Conservation (phyloP, 768 basidiomycete genomes). For the Rhizopogon sp. region DNA sequence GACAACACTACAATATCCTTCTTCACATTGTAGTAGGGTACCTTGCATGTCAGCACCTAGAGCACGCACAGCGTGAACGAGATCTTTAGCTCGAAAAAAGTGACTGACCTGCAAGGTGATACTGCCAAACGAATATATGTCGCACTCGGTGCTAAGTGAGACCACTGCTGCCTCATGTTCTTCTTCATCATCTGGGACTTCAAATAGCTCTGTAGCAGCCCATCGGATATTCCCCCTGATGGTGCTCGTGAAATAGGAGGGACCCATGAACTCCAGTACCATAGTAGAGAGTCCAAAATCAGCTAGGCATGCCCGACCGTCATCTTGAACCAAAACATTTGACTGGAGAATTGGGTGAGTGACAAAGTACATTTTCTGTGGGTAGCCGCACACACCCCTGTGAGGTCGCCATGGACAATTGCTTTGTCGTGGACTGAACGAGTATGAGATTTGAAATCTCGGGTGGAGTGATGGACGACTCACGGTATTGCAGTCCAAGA, state of each 20-base stretch:
- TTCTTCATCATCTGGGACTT: constrained; percentile 2
- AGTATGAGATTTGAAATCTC: neutral
- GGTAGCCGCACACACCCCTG: neutral
- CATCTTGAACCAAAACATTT: constrained; percentile 29
- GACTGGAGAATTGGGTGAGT: neutral
- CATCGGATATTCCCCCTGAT: constrained; percentile 35
- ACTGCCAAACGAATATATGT: constrained; percentile 41
- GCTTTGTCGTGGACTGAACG: neutral
- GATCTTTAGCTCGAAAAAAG: constrained; percentile 21
- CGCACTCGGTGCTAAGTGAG: constrained; percentile 9
- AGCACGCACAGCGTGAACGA: neutral
- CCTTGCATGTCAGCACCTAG: neutral
- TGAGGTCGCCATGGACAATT: constrained; percentile 1
- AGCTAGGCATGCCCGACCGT: no score
- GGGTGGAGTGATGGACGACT: neutral
- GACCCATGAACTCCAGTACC: constrained; percentile 26
- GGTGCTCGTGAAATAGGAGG: constrained; percentile 18
- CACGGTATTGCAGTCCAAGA: no score
- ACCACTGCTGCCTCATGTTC: no score
- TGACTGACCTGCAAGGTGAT: constrained; percentile 18
- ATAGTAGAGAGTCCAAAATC: constrained; percentile 27
- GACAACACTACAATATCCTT: neutral
- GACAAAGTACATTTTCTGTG: neutral
- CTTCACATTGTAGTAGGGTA: neutral
- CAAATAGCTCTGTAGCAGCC: constrained; percentile 36